phyloP scores from a whole-genome alignment of 2,329 filamentous ascomycete species.

The Pyrenochaeta sp. region DNA sequence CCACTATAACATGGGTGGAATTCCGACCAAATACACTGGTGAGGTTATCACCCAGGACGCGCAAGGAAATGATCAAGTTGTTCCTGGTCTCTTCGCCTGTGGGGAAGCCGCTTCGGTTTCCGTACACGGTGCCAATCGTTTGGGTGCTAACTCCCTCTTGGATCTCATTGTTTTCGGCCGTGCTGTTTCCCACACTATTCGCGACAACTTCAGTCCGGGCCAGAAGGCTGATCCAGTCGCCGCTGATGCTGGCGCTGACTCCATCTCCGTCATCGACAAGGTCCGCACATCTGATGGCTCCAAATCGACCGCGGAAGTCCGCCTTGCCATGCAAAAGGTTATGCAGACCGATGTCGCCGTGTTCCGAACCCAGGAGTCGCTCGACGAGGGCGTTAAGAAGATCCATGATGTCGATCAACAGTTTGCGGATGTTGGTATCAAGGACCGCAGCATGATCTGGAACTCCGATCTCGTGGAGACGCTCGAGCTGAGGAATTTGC shows the following conservation, averaged over 20 bases:
- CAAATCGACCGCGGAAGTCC: slow-evolving; percentile 87
- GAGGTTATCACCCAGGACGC: slow-evolving; percentile 92
- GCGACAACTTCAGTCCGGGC: slow-evolving; percentile 89
- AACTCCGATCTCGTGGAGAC: slow-evolving; percentile 98
- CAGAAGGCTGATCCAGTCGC: slow-evolving; percentile 79
- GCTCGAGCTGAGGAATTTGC: slow-evolving; percentile 90
- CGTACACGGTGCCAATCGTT: slow-evolving; percentile 96
- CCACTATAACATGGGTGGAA: slow-evolving; percentile 99
- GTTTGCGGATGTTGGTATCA: slow-evolving; percentile 87
- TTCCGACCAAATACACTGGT: slow-evolving; percentile 96
- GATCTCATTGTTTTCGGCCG: slow-evolving; percentile 98
- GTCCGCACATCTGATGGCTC: slow-evolving; percentile 84
- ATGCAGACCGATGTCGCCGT: slow-evolving; percentile 98
- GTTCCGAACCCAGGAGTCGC: slow-evolving; percentile 91
- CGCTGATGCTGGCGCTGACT: slow-evolving; percentile 87
- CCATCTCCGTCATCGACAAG: slow-evolving; percentile 85
- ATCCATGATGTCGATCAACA: slow-evolving; percentile 83
- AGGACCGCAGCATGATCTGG: slow-evolving; percentile 99
- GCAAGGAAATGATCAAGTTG: slow-evolving; percentile 87
- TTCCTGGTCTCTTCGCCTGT: slow-evolving; percentile 93
- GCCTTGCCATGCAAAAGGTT: slow-evolving; percentile 93
- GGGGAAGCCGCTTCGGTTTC: slow-evolving; percentile 98
- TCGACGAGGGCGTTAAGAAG: slow-evolving; percentile 91
- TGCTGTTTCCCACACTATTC: slow-evolving; percentile 96
- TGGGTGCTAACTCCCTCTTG: slow-evolving; percentile 97